These are phyloP conservation scores for Suillus subaureus DNA, from an alignment of 768 basidiomycete species.

Conservation along the genomic window DNA sequence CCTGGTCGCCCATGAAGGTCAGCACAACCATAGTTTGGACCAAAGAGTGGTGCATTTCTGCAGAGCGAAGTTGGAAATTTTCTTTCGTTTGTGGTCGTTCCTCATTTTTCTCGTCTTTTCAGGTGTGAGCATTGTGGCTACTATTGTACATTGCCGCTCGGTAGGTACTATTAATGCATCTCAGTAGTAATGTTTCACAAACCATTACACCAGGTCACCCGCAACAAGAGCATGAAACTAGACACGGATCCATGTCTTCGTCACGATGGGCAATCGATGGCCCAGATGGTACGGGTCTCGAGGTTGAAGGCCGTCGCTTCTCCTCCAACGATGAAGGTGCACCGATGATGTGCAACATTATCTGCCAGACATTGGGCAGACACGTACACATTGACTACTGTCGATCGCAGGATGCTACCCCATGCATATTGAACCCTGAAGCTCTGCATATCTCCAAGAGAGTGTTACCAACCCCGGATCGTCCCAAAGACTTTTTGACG, in stretches of 20 bases:
- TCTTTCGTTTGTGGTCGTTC: neutral
- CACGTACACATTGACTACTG: slow-evolving; percentile 63
- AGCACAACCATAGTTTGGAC: slow-evolving; percentile 51
- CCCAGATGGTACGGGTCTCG: slow-evolving; percentile 49
- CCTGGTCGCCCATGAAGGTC: slow-evolving; percentile 43
- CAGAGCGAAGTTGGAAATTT: slow-evolving; percentile 41
- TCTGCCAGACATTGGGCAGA: slow-evolving; percentile 56
- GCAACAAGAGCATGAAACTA: slow-evolving; percentile 63
- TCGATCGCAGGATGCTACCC: slow-evolving; percentile 37
- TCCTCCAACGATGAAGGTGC: slow-evolving; percentile 57
- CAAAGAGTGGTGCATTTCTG: slow-evolving; percentile 55
- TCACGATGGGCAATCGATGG: slow-evolving; percentile 60
- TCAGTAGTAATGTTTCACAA: neutral
- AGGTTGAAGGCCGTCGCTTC: slow-evolving; percentile 58
- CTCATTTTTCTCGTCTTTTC: neutral
- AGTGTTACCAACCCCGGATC: slow-evolving; percentile 48
- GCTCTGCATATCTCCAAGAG: slow-evolving; percentile 45
- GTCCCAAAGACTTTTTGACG: slow-evolving; percentile 54
- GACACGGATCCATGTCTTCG: slow-evolving; percentile 64
- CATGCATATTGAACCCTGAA: slow-evolving; percentile 44
- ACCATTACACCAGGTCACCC: slow-evolving; percentile 45
- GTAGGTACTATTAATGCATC: slow-evolving; percentile 30
- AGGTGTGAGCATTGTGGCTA: slow-evolving; percentile 61
- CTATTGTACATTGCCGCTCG: slow-evolving; percentile 57
- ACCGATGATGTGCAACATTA: slow-evolving; percentile 63